phyloP scores from a whole-genome alignment of 1,284 basidiomycete species.

The Trametes polyzona region DNA sequence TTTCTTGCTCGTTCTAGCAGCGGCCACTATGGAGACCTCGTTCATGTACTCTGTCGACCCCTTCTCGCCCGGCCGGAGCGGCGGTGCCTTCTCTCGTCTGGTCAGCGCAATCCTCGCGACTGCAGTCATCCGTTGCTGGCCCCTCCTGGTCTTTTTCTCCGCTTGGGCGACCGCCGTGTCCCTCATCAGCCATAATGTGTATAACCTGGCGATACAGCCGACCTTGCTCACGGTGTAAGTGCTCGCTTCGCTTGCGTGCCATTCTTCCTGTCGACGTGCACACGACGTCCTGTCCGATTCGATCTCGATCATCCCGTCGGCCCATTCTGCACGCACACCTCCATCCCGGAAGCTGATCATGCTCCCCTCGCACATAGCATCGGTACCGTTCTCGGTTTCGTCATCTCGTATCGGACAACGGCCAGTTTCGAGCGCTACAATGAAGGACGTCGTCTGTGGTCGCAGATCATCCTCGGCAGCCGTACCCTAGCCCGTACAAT shows the following conservation, averaged over 20 bases:
- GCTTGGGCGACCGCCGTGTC: constrained; percentile 61
- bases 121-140: constrained; percentile 69
- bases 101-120: constrained; percentile 60
- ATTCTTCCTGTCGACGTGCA: not conserved
- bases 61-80: constrained; percentile 18
- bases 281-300: not conserved
- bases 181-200: constrained; percentile 51
- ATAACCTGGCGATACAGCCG: constrained; percentile 48
- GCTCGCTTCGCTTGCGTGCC: not conserved
- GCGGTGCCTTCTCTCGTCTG: constrained; percentile 34
- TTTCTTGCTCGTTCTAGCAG: not conserved
- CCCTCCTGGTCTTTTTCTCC: constrained; percentile 63
- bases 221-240: constrained; percentile 67
- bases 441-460: constrained; percentile 74
- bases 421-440: constrained; percentile 79
- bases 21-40: constrained; percentile 25
- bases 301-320: not conserved
- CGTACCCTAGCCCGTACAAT: constrained; percentile 59
- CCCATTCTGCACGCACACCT: too few relatives aligned
- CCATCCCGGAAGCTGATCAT: not conserved
- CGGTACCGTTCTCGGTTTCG: constrained; percentile 69
- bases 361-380: constrained; percentile 42
- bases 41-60: constrained; percentile 30
- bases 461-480: constrained; percentile 63
- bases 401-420: constrained; percentile 71